Percentiles rank a stretch among this genome's conserved stretches.
Conservation (phyloP, 2,329 filamentous ascomycete genomes). For the Colletotrichum salicis region DNA sequence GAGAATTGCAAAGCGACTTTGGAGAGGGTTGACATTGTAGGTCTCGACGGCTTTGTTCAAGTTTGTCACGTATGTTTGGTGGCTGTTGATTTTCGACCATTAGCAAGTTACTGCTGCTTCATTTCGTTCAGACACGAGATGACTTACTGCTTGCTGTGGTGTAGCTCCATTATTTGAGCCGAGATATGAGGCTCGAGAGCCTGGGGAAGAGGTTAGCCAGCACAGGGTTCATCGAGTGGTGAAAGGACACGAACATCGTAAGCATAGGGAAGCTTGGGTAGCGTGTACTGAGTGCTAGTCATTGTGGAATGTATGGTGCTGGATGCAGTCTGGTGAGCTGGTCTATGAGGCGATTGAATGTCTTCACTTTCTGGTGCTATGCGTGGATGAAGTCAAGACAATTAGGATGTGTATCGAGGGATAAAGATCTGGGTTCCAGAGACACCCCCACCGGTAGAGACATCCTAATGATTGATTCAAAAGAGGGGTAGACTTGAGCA, state of each 20-base stretch:
- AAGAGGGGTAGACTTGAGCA: slow-evolving; percentile 30
- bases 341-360: background rate
- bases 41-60: slow-evolving; percentile 74
- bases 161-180: slow-evolving; percentile 82
- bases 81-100: slow-evolving; percentile 43
- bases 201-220: slow-evolving; percentile 47
- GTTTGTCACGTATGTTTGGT: slow-evolving; percentile 81
- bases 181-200: slow-evolving; percentile 80
- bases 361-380: background rate
- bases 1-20: slow-evolving; percentile 73
- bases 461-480: background rate
- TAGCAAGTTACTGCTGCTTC: background rate
- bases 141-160: slow-evolving; percentile 74
- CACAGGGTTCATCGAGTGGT: too few relatives aligned
- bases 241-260: slow-evolving; percentile 70
- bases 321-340: background rate
- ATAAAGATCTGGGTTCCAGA: background rate
- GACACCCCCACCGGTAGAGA: background rate
- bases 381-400: background rate
- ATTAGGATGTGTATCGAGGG: background rate
- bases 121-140: background rate
- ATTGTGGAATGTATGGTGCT: slow-evolving; percentile 39
- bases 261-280: slow-evolving; percentile 74
- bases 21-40: slow-evolving; percentile 57
- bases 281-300: slow-evolving; percentile 61